These are phyloP conservation scores for Begonia masoniana DNA, from an alignment of 306 rosid genomes.

Conservation along the genomic window DNA sequence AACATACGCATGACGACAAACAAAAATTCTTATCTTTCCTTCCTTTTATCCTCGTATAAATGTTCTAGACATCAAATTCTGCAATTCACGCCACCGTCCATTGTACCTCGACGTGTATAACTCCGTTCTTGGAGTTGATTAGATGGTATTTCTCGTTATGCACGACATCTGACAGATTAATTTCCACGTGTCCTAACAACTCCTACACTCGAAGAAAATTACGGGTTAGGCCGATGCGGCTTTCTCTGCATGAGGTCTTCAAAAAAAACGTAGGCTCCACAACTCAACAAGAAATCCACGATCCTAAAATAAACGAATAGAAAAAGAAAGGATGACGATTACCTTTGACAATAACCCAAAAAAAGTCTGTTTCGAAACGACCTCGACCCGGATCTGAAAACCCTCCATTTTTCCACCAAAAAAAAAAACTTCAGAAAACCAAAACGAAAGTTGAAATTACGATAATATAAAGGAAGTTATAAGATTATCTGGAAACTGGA, in stretches of 20 bases:
- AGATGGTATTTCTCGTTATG: constrained; percentile 55
- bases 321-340: background rate
- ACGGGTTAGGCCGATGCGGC: no score
- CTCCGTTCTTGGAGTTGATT: constrained; percentile 65
- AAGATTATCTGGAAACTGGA: background rate
- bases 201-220: constrained; percentile 22
- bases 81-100: constrained; percentile 46
- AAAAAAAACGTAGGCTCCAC: no score
- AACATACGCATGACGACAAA: no score
- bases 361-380: constrained; percentile 47
- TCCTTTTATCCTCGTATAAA: constrained; percentile 2
- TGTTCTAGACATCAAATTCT: background rate
- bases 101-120: constrained; percentile 53
- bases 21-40: background rate
- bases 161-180: constrained; percentile 64
- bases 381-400: constrained; percentile 54
- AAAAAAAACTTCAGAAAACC: constrained; percentile 1
- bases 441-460: constrained; percentile 2
- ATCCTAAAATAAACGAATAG: background rate
- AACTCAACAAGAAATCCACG: no score
- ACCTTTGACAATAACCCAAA: constrained; percentile 58
- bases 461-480: background rate
- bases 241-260: no score
- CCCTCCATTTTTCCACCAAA: constrained; percentile 36
- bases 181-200: constrained; percentile 68